Conservation (phyloP, 164 flowering plant species). For the Stephania cephalantha region DNA sequence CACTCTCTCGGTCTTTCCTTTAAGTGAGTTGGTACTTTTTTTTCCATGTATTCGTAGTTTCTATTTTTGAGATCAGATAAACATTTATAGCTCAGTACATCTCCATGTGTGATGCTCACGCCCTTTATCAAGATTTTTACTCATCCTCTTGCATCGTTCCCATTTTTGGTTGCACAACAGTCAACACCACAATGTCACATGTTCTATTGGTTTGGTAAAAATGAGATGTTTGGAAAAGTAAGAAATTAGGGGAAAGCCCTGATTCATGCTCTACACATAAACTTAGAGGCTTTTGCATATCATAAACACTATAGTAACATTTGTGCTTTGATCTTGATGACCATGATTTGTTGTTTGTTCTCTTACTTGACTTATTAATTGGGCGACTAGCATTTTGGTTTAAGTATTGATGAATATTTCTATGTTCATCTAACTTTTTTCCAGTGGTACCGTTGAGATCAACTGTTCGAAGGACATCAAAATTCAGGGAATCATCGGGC, state of each 20-base stretch:
- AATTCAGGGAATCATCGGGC: slow-evolving; percentile 91
- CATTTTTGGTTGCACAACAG: not conserved
- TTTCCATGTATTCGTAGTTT: not conserved
- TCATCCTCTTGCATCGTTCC: not conserved
- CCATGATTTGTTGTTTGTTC: not conserved
- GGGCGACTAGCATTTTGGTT: not conserved
- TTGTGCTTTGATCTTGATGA: not conserved
- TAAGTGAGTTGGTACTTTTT: slow-evolving; percentile 55
- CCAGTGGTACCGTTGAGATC: slow-evolving; percentile 87
- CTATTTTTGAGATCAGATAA: not conserved
- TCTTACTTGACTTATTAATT: not conserved
- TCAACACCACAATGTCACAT: not conserved
- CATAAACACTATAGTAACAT: not conserved
- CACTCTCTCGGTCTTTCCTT: slow-evolving; percentile 87
- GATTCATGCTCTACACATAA: not conserved
- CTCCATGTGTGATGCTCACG: not conserved
- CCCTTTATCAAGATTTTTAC: not conserved
- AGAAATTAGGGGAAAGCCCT: not conserved
- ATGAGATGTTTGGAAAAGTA: not conserved
- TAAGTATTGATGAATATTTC: not conserved
- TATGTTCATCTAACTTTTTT: slow-evolving; percentile 5
- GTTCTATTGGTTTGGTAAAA: not conserved
- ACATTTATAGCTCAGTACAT: not conserved
- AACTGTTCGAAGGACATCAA: slow-evolving; percentile 90
- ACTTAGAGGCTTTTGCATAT: not conserved